Base-by-base conservation (phyloP, 2,329 filamentous ascomycete genomes). In the Diaporthe australafricana region DNA sequence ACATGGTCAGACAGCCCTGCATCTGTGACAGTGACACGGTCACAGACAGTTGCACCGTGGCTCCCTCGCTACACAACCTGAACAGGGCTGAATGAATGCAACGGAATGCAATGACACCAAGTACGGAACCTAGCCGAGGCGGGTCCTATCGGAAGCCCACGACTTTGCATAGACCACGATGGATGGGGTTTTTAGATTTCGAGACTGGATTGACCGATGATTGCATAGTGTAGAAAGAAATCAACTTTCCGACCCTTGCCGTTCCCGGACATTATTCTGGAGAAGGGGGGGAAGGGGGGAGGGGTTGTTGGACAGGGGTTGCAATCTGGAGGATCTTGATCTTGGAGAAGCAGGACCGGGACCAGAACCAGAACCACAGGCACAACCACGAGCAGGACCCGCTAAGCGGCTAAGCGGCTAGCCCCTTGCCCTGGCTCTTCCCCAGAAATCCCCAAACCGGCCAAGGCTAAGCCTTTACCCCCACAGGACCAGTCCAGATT, bases 61-160 rank as follows among this genome's bases (percentile, higher is more conserved):
- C 50, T 35, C 42, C 20, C 16, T 48, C 53, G 53, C 53, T 60
- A 53, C 67, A 25, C 53, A 69, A 42, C 38, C 20, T 48, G 35
- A 27, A 47, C 69, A 67, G 53, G 67, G 67, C 67, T 69, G 67
- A 60, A 30, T 35, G 5, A 35, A 35, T 50, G 52, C 48, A 30
- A 38, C 42, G 45, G 47, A 65, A 50, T 48, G 62, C 45, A 32
- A 52, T 20, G 42, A 27, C 32, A 9, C 30, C 42, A 48, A n/a
- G 32, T 22, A 30, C 60, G 60, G 60, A 65, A 65, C 45, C 27
- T 65, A 20, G 42, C 52, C 67, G 67, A 62, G 22, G 45, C 72
- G 72, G 72, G 72, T 70, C 63, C 63, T 68, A 9, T 60, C 72
- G 72, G 72, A 71, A 71, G 30, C 47, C 42, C 35, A 60, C 53